Evolutionary conservation across 805 yeast species (phyloP).

Genomic region (Yarrowia keelungensis): DNA sequence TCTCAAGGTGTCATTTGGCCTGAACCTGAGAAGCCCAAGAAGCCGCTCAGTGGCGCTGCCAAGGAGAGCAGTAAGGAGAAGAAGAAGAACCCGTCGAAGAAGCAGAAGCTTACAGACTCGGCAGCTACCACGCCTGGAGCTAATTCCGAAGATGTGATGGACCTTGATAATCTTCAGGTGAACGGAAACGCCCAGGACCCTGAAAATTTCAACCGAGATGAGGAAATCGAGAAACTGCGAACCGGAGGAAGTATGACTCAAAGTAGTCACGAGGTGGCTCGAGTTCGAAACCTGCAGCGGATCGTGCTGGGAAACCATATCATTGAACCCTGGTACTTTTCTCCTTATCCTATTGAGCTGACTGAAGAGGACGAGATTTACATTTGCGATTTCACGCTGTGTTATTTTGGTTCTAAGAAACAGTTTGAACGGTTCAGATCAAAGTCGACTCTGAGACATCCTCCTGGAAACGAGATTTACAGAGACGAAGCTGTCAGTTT

Average conservation of each 20-base stretch:
- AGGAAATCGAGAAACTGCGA: constrained; percentile 88
- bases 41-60: constrained; percentile 50
- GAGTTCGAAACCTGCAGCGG: constrained; percentile 81
- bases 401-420: constrained; percentile 85
- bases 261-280: constrained; percentile 78
- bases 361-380: constrained; percentile 91
- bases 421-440: constrained; percentile 92
- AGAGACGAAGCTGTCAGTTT: constrained; percentile 91
- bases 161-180: constrained; percentile 80
- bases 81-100: constrained; percentile 43
- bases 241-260: constrained; percentile 99
- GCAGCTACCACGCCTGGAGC: constrained; percentile 43
- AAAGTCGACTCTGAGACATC: constrained; percentile 89
- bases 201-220: constrained; percentile 82
- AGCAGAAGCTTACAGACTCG: constrained; percentile 41
- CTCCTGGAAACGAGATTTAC: constrained; percentile 98
- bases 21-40: constrained; percentile 59
- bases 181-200: constrained; percentile 69
- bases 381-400: constrained; percentile 88
- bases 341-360: constrained; percentile 94
- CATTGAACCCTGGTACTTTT: constrained; percentile 98
- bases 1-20: constrained; percentile 76
- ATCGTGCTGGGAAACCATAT: constrained; percentile 88
- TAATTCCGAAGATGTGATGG: constrained; percentile 69
- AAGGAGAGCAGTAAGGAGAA: constrained; percentile 45